Percentiles rank a stretch among this genome's conserved stretches.
These are phyloP conservation scores for Gremmenia infestans DNA, from an alignment of 2,329 filamentous ascomycete genomes.

Conservation along the genomic window DNA sequence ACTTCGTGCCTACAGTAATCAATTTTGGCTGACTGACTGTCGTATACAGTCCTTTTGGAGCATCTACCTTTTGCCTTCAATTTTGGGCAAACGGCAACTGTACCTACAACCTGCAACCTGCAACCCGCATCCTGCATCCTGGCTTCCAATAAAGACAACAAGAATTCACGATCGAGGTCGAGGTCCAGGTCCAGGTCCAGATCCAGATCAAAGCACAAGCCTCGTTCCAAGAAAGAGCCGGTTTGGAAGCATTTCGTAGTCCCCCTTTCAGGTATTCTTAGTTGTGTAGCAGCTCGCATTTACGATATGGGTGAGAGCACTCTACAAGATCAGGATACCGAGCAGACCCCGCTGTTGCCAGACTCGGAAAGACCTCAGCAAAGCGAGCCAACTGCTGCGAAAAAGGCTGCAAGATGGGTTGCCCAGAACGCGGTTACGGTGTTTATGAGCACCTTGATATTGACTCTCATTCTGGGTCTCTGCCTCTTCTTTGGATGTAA, in stretches of 20 bases:
- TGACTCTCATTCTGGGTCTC: slow-evolving; percentile 25
- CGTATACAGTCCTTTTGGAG: background rate
- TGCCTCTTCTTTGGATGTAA: slow-evolving; percentile 24
- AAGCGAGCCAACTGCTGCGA: slow-evolving; percentile 1
- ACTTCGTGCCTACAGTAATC: background rate
- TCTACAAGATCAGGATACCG: slow-evolving; percentile 7
- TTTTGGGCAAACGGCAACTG: background rate
- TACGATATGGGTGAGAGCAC: slow-evolving; percentile 22
- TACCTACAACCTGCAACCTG: background rate
- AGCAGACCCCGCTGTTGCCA: slow-evolving; percentile 23
- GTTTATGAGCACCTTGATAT: slow-evolving; percentile 20
- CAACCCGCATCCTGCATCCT: slow-evolving; percentile 1
- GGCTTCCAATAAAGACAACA: slow-evolving; percentile 5
- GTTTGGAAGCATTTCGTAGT: slow-evolving; percentile 20
- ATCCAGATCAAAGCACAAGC: background rate
- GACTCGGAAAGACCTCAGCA: slow-evolving; percentile 2
- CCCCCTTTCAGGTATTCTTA: slow-evolving; percentile 17
- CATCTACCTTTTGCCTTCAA: slow-evolving; percentile 4
- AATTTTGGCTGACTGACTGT: background rate
- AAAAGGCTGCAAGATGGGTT: slow-evolving; percentile 16
- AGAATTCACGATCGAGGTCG: slow-evolving; percentile 3
- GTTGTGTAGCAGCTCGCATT: slow-evolving; percentile 14
- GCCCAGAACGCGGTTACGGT: slow-evolving; percentile 23
- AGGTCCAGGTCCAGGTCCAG: background rate
- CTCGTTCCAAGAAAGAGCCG: background rate